phyloP scores from a whole-genome alignment of 2,329 filamentous ascomycete genomes.

The Mollisiaceae sp. region DNA sequence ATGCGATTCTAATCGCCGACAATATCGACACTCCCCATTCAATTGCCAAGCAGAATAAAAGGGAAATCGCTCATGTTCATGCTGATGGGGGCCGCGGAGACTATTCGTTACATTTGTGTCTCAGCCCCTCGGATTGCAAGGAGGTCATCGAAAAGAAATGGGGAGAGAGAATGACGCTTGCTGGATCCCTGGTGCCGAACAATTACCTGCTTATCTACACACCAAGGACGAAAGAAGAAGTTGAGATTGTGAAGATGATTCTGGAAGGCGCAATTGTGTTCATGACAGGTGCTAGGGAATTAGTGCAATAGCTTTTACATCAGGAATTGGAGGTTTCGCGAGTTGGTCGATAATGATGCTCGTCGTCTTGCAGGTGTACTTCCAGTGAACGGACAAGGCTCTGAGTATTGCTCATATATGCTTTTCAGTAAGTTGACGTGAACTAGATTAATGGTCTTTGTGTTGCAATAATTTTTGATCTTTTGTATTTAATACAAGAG shows the following conservation, averaged over 20 bases:
- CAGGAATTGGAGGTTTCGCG: background rate
- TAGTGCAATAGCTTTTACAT: background rate
- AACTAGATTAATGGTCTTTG: background rate
- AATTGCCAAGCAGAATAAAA: conserved; percentile 28
- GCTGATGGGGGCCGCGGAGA: conserved; percentile 29
- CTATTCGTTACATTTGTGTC: conserved; percentile 34
- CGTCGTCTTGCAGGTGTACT: background rate
- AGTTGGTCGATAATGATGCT: background rate
- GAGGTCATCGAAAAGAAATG: conserved; percentile 36
- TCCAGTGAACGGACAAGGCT: background rate
- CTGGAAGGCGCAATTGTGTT: conserved; percentile 35
- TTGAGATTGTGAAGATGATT: conserved; percentile 32
- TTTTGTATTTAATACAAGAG: too few relatives aligned
- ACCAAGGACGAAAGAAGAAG: conserved; percentile 33
- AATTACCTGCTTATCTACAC: conserved; percentile 37
- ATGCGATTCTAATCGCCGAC: conserved; percentile 32
- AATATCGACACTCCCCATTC: conserved; percentile 29
- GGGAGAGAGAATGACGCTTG: conserved; percentile 36
- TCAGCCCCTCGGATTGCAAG: conserved; percentile 36
- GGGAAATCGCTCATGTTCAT: conserved; percentile 37
- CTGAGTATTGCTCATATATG: background rate
- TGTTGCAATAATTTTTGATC: too few relatives aligned
- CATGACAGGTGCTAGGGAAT: conserved; percentile 31
- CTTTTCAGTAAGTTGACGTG: background rate
- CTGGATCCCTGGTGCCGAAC: conserved; percentile 33